Conservation (phyloP, 495 filamentous ascomycete species). For the Aspergillus homomorphus region DNA sequence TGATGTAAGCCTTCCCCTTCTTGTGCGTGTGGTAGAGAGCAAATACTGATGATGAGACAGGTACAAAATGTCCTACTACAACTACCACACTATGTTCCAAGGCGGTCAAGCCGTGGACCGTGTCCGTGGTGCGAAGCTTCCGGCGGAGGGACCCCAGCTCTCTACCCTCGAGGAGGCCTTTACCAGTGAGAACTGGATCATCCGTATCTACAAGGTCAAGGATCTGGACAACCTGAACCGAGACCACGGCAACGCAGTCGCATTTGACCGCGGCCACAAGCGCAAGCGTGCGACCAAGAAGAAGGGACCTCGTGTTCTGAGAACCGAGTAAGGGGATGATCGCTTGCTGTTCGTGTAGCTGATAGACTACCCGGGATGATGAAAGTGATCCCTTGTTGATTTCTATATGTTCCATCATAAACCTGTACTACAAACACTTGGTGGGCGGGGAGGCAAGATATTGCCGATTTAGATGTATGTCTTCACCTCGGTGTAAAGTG, state of each 20-base stretch:
- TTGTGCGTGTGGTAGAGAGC: neutral
- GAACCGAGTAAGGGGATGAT: slow-evolving; percentile 64
- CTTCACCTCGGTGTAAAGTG: neutral
- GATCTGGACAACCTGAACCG: slow-evolving; percentile 94
- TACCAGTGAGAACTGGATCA: slow-evolving; percentile 99
- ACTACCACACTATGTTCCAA: slow-evolving; percentile 90
- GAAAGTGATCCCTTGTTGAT: slow-evolving; percentile 7
- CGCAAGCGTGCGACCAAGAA: slow-evolving; percentile 83
- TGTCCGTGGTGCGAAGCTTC: slow-evolving; percentile 78
- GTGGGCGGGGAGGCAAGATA: slow-evolving; percentile 8
- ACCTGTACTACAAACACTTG: slow-evolving; percentile 2
- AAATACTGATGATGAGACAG: slow-evolving; percentile 50
- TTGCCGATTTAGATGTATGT: neutral
- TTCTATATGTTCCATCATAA: slow-evolving; percentile 15
- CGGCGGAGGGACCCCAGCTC: slow-evolving; percentile 79
- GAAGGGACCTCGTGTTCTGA: slow-evolving; percentile 73
- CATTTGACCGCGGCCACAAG: slow-evolving; percentile 92
- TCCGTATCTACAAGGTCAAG: slow-evolving; percentile 99
- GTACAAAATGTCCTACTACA: slow-evolving; percentile 99
- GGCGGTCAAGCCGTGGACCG: slow-evolving; percentile 88
- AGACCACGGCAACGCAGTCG: slow-evolving; percentile 77
- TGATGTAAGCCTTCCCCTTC: slow-evolving; percentile 69
- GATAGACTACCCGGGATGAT: neutral
- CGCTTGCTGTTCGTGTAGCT: slow-evolving; percentile 2
- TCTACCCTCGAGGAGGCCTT: slow-evolving; percentile 93